These are phyloP conservation scores for Penicillium malachiteum DNA, from an alignment of 495 filamentous ascomycete species.

Conservation along the genomic window DNA sequence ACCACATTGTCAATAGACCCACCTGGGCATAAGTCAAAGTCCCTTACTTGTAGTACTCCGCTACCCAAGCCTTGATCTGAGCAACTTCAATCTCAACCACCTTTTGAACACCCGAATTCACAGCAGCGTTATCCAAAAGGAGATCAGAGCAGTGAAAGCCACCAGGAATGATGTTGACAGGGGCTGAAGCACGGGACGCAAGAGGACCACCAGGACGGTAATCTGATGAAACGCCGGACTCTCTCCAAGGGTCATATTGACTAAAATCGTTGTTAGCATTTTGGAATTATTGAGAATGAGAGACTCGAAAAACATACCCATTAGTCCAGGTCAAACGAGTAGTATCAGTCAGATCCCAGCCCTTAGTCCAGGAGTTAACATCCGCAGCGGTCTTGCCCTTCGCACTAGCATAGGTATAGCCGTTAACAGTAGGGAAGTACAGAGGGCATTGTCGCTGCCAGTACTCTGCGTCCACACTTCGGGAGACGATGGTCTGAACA, in stretches of 20 bases:
- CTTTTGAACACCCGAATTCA: constrained; percentile 33
- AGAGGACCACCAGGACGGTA: constrained; percentile 57
- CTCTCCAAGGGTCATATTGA: constrained; percentile 60
- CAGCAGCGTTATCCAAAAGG: constrained; percentile 42
- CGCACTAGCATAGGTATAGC: constrained; percentile 50
- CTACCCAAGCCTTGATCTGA: constrained; percentile 52
- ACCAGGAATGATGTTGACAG: constrained; percentile 55
- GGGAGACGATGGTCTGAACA: constrained; percentile 51
- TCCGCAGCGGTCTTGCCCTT: constrained; percentile 50
- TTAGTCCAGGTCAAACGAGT: constrained; percentile 62
- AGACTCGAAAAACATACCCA: constrained; percentile 38
- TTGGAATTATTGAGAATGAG: not conserved
- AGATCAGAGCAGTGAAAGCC: constrained; percentile 55
- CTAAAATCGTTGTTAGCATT: constrained; percentile 16
- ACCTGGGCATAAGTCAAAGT: not conserved
- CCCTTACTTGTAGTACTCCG: constrained; percentile 36
- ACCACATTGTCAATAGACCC: not conserved
- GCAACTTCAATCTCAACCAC: constrained; percentile 41
- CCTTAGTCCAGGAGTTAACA: constrained; percentile 60
- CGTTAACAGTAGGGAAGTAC: constrained; percentile 55
- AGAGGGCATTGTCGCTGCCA: constrained; percentile 59
- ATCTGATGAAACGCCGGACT: constrained; percentile 50
- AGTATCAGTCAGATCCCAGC: constrained; percentile 56
- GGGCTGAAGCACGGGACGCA: constrained; percentile 34
- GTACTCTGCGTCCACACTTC: constrained; percentile 55